phyloP scores from a whole-genome alignment of 1,139 yeast genomes.

The Suhomyces panamericanus region DNA sequence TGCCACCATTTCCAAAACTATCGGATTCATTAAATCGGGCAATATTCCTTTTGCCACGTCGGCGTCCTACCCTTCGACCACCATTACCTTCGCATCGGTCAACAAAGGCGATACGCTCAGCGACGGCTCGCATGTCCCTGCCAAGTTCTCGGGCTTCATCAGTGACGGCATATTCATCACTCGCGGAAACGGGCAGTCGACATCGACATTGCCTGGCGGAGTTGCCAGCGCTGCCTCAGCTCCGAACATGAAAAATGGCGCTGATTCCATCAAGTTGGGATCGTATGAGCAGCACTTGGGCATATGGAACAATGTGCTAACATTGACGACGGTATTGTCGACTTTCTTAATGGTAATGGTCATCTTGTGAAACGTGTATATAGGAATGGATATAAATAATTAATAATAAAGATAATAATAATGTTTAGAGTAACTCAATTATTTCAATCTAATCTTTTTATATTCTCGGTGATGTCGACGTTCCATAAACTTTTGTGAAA shows the following conservation, averaged over 20 bases:
- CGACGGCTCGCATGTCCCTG: constrained; percentile 8
- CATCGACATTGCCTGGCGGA: constrained; percentile 10
- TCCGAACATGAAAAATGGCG: background rate
- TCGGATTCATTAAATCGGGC: constrained; percentile 39
- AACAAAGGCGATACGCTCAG: background rate
- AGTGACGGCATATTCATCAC: constrained; percentile 10
- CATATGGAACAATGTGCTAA: background rate
- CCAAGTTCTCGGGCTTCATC: constrained; percentile 9
- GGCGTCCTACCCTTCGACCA: background rate
- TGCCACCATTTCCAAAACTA: constrained; percentile 15
- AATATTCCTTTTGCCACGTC: constrained; percentile 49
- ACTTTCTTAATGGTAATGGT: constrained; percentile 1
- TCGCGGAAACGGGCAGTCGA: constrained; percentile 2
- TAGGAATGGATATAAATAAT: background rate
- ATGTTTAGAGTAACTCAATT: too few species aligned
- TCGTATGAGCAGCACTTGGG: background rate
- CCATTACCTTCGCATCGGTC: background rate
- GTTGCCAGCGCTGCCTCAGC: constrained; percentile 11
- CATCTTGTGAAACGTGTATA: constrained; percentile 1
- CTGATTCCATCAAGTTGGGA: background rate
- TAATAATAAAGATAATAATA: background rate
- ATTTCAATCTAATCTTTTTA: too few species aligned
- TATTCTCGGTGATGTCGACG: too few species aligned
- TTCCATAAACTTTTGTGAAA: too few species aligned
- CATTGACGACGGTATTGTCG: background rate